phyloP scores from a whole-genome alignment of 441 rosid species.

The Gossypium schwendimanii region DNA sequence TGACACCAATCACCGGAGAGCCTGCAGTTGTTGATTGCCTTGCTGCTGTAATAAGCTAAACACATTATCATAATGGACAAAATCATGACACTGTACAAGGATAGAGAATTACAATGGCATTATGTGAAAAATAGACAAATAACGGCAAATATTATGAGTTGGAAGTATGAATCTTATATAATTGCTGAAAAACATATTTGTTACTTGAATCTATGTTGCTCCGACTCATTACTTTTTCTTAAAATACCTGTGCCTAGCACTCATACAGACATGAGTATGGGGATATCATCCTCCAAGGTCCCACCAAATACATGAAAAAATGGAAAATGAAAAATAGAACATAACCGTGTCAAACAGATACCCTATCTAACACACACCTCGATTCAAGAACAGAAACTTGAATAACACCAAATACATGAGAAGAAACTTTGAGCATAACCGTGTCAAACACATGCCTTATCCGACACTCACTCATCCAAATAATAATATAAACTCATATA shows the following conservation, averaged over 20 bases:
- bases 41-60: slow-evolving; percentile 29
- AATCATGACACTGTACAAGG: not conserved
- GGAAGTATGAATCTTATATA: not conserved
- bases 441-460: not conserved
- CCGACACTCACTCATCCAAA: not conserved
- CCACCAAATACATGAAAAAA: not conserved
- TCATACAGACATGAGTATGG: not conserved
- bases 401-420: not conserved
- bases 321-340: no score
- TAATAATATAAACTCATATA: not conserved
- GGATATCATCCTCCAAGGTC: not conserved
- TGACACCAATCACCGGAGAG: slow-evolving; percentile 64
- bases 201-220: not conserved
- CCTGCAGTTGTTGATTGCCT: slow-evolving; percentile 30
- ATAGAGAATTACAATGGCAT: not conserved
- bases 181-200: not conserved
- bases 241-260: not conserved
- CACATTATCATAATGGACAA: not conserved
- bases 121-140: not conserved
- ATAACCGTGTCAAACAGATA: no score
- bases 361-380: no score
- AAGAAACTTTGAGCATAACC: not conserved
- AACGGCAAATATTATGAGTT: not conserved
- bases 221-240: not conserved
- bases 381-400: no score